These are phyloP conservation scores for Colletotrichum sublineola DNA, from an alignment of 2,329 filamentous ascomycete genomes.

Conservation along the genomic window DNA sequence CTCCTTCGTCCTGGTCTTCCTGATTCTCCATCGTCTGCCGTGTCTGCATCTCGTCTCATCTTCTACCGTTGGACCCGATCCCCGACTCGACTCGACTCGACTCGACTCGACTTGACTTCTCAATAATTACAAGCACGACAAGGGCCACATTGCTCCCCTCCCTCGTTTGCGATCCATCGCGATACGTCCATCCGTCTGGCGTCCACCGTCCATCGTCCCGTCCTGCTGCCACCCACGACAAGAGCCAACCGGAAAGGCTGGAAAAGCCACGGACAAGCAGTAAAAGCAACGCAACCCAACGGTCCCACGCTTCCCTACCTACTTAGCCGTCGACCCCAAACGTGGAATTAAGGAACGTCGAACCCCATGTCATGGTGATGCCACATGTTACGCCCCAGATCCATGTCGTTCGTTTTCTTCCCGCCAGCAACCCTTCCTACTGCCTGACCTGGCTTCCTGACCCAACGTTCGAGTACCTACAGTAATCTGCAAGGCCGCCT, in stretches of 20 bases:
- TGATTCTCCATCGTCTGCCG: conserved; percentile 1
- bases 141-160: not conserved
- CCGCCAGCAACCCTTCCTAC: not conserved
- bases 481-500: not conserved
- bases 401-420: conserved; percentile 32
- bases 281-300: not conserved
- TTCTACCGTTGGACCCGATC: not conserved
- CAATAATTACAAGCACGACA: too few species aligned
- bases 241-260: not conserved
- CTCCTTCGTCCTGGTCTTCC: conserved; percentile 19
- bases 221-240: not conserved
- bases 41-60: not conserved
- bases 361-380: conserved; percentile 41
- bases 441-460: conserved; percentile 15
- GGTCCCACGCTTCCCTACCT: not conserved
- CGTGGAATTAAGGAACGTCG: conserved; percentile 30
- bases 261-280: not conserved
- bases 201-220: not conserved
- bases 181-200: conserved; percentile 1
- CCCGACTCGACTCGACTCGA: not conserved
- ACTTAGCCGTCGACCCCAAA: conserved; percentile 26
- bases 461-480: not conserved
- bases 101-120: not conserved
- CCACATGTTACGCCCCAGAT: conserved; percentile 36
- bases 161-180: not conserved